Conservation (phyloP, 2,329 filamentous ascomycete genomes). For the Cryphonectria parasitica region DNA sequence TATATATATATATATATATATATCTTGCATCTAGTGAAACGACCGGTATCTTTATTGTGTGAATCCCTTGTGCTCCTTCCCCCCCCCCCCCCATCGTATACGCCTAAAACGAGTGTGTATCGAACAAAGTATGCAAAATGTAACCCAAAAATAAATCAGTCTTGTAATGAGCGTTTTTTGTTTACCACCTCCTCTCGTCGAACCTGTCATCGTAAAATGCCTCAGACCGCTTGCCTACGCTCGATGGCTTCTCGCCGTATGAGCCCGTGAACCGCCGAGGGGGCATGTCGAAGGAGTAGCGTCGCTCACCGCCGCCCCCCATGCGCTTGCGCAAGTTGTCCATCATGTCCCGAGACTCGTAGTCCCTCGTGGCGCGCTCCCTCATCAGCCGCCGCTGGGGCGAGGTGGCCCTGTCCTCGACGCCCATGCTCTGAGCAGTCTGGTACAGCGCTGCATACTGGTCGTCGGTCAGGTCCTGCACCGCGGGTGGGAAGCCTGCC, state of each 20-base stretch:
- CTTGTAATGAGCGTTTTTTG: background rate
- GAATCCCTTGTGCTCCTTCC: background rate
- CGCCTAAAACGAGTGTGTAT: background rate
- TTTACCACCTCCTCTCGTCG: slow-evolving; percentile 9
- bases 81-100: no score
- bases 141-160: background rate
- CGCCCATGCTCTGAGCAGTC: slow-evolving; percentile 21
- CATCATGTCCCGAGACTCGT: slow-evolving; percentile 23
- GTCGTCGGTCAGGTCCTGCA: slow-evolving; percentile 21
- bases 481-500: slow-evolving; percentile 9
- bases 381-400: slow-evolving; percentile 19
- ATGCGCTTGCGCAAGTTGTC: slow-evolving; percentile 22
- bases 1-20: background rate
- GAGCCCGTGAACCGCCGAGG: slow-evolving; percentile 23
- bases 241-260: slow-evolving; percentile 23
- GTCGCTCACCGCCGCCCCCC: slow-evolving; percentile 5
- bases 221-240: slow-evolving; percentile 23
- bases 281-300: slow-evolving; percentile 27
- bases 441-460: slow-evolving; percentile 25
- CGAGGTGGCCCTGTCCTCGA: slow-evolving; percentile 23
- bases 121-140: background rate
- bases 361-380: slow-evolving; percentile 20
- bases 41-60: background rate
- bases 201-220: slow-evolving; percentile 26
- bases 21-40: background rate